Evolutionary conservation across 2,329 filamentous ascomycete genomes (phyloP), one percentile per base, ranked within the genome.

Genomic region (Aspergillus calidoustus): DNA sequence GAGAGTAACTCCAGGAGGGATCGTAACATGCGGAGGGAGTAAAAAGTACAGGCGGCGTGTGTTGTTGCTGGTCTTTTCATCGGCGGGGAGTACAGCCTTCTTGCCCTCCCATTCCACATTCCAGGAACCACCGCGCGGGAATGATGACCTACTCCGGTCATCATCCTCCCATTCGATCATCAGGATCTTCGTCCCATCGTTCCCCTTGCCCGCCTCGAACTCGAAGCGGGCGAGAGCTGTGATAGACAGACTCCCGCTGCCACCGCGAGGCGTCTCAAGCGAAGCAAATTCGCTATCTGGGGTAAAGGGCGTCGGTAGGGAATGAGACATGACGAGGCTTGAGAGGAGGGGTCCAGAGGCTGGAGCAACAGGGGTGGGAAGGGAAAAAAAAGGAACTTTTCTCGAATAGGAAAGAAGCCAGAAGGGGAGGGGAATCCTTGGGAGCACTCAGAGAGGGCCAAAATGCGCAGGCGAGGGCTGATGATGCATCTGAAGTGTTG

Each of bases 91-190:
- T 19, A 91, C 86, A 1, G 88, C 88, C 30, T 84, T 86, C 76
- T 95, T 96, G 49, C 91, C 90, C 47, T 93, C 87, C 92, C 93
- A 96, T 2, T 87, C 89, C 22, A 96, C 88, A 61, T 90, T 86
- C 92, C 92, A 96, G 62, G 84, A 84, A 2, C 83, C 84, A 0
- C 68, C 68, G 0, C 62, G 28, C 1, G 51, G 51, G 19, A 71
- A 72, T 17, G 82, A 66, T 11, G 77, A 77, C 55, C 80, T 77
- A 3, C 79, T 82, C 47, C 79, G 76, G 62, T 83, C 80, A 66
- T 85, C 84, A 56, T 89, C 86, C 73, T 91, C 88, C 93, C 93
- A 97, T 76, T 97, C 92, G 44, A 96, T 89, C 92, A 97, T 95
- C 69, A 97, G 81, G 65, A 97, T 89, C 81, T 96, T 97, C 65